phyloP scores from a whole-genome alignment of 2,329 filamentous ascomycete species.

The Apiospora aurea region DNA sequence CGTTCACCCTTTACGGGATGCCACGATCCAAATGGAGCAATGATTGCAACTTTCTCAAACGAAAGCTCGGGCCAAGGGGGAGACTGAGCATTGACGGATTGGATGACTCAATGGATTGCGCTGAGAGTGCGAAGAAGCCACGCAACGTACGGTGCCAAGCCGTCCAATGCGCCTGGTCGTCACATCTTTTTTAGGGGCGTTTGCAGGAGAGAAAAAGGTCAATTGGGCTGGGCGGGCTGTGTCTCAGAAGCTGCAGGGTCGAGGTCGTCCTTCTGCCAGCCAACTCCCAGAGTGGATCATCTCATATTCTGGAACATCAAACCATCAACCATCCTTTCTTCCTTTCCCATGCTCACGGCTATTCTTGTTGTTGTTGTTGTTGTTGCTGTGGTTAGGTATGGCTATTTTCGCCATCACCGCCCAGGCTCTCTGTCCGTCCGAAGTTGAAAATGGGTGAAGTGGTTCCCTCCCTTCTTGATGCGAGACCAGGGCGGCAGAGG shows the following conservation, averaged over 20 bases:
- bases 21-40: conserved; percentile 15
- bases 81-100: not conserved
- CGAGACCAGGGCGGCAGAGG: not conserved
- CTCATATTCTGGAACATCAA: conserved; percentile 20
- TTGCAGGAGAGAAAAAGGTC: not conserved
- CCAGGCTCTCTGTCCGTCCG: not conserved
- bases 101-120: not conserved
- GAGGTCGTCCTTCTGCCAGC: not conserved
- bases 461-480: not conserved
- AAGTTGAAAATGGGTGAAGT: not conserved
- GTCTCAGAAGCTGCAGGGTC: conserved; percentile 19
- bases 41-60: conserved; percentile 6
- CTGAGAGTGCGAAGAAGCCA: not conserved
- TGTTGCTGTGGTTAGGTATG: not conserved
- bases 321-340: conserved; percentile 13
- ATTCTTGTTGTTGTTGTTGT: not conserved
- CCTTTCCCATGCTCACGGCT: no score
- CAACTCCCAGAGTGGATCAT: conserved; percentile 6
- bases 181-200: not conserved
- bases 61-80: conserved; percentile 7
- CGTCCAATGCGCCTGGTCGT: not conserved
- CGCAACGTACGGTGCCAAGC: not conserved
- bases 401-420: not conserved
- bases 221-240: not conserved
- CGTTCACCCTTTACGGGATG: conserved; percentile 12